phyloP scores from a whole-genome alignment of 192 early-diverging fungal genomes.

The Umbelopsis sp. region DNA sequence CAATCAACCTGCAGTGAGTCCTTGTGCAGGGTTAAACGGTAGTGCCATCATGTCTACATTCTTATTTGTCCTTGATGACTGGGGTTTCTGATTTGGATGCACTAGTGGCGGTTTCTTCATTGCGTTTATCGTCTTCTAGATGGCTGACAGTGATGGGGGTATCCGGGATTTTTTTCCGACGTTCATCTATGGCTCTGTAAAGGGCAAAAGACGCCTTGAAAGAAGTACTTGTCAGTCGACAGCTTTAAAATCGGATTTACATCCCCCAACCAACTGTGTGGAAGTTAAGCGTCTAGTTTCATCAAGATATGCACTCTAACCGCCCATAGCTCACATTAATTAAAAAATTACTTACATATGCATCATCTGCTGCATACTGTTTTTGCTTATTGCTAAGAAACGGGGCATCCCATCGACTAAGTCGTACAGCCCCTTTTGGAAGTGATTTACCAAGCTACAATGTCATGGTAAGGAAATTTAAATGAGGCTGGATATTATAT shows the following conservation, averaged over 20 bases:
- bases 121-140: conserved; percentile 9
- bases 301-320: too few species aligned
- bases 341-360: conserved; percentile 24
- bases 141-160: neutral
- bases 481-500: neutral
- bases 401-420: conserved; percentile 28
- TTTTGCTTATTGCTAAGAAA: conserved; percentile 20
- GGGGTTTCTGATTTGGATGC: too few species aligned
- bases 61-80: too few species aligned
- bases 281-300: too few species aligned
- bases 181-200: neutral
- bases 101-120: neutral
- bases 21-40: too few species aligned
- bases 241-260: too few species aligned
- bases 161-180: neutral
- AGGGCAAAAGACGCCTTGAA: conserved; percentile 4
- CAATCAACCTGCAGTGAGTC: too few species aligned
- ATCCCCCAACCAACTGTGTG: too few species aligned
- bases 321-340: neutral
- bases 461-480: neutral
- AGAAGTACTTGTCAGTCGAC: too few species aligned
- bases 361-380: conserved; percentile 34
- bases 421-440: conserved; percentile 26
- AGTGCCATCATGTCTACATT: too few species aligned
- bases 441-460: conserved; percentile 24